Evolutionary conservation across 139 green algal species (phyloP).

Genomic region (Chlamydomonas incerta): DNA sequence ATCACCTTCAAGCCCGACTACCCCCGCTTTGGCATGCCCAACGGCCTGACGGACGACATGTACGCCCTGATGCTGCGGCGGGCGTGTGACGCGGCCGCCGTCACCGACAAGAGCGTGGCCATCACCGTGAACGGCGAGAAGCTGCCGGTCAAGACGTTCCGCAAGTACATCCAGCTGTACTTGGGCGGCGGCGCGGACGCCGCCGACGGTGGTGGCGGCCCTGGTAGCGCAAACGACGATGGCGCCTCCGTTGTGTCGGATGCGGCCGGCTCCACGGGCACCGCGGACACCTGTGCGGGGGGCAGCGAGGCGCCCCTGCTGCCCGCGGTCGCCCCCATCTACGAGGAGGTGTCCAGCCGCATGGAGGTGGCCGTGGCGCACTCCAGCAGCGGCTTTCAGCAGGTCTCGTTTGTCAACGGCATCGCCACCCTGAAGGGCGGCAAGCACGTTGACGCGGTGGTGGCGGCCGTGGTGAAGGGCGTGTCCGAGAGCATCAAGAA

Average conservation of each 20-base stretch:
- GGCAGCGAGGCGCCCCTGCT: too few species aligned
- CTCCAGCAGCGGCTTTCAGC: slow-evolving; percentile 38
- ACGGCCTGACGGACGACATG: slow-evolving; percentile 57
- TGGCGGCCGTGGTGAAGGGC: neutral
- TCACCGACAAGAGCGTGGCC: slow-evolving; percentile 26
- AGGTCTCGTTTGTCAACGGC: slow-evolving; percentile 78
- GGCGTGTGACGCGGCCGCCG: slow-evolving; percentile 66
- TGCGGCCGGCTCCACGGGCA: too few species aligned
- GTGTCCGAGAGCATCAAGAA: slow-evolving; percentile 32
- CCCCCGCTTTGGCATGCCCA: slow-evolving; percentile 9
- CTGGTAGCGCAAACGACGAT: too few species aligned
- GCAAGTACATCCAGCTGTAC: slow-evolving; percentile 69
- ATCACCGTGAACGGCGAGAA: slow-evolving; percentile 26
- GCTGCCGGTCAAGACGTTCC: slow-evolving; percentile 66
- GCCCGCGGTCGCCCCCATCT: neutral
- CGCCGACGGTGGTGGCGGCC: too few species aligned
- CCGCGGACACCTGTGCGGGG: too few species aligned
- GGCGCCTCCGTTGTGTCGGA: too few species aligned
- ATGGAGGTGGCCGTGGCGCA: slow-evolving; percentile 68
- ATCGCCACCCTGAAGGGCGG: slow-evolving; percentile 70
- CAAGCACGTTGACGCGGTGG: slow-evolving; percentile 68
- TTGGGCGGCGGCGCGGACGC: neutral
- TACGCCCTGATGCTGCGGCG: slow-evolving; percentile 67
- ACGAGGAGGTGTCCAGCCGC: neutral
- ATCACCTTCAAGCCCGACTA: slow-evolving; percentile 32